Conservation (phyloP, 768 basidiomycete species). For the Suillus alpinus region DNA sequence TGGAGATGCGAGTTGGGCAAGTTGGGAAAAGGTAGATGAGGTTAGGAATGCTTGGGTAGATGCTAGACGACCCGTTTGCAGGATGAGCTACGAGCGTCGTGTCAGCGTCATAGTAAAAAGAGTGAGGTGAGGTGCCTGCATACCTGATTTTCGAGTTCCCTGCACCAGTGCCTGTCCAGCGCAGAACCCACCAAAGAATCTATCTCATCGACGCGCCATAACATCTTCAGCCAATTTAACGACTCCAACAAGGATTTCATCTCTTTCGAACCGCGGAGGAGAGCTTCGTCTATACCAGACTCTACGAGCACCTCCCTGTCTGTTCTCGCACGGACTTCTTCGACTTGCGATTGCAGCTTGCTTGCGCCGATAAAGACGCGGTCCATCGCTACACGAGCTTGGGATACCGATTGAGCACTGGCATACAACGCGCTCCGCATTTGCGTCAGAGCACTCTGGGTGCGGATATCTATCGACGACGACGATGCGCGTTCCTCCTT, state of each 20-base stretch:
- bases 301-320: conserved; percentile 38
- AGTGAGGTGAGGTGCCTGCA: conserved; percentile 4
- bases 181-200: conserved; percentile 30
- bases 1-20: conserved; percentile 36
- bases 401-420: conserved; percentile 30
- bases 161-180: conserved; percentile 36
- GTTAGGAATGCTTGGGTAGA: conserved; percentile 44
- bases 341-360: conserved; percentile 36
- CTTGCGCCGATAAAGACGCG: conserved; percentile 33
- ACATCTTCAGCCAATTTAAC: conserved; percentile 37
- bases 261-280: conserved; percentile 27
- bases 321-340: conserved; percentile 36
- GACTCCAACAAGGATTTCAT: conserved; percentile 30
- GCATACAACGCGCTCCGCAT: conserved; percentile 40
- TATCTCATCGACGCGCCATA: conserved; percentile 42
- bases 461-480: conserved; percentile 26
- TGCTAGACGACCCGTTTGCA: conserved; percentile 60
- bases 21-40: conserved; percentile 37
- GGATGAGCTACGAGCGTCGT: conserved; percentile 47
- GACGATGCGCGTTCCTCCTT: conserved; percentile 7
- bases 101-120: not conserved
- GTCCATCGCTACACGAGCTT: conserved; percentile 33
- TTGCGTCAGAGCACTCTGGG: conserved; percentile 37
- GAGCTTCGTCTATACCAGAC: conserved; percentile 21
- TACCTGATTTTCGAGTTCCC: conserved; percentile 52